Evolutionary conservation across 805 yeast genomes (phyloP), one percentile per base, ranked within the genome.

Genomic region (Blastobotrys terrestris): DNA sequence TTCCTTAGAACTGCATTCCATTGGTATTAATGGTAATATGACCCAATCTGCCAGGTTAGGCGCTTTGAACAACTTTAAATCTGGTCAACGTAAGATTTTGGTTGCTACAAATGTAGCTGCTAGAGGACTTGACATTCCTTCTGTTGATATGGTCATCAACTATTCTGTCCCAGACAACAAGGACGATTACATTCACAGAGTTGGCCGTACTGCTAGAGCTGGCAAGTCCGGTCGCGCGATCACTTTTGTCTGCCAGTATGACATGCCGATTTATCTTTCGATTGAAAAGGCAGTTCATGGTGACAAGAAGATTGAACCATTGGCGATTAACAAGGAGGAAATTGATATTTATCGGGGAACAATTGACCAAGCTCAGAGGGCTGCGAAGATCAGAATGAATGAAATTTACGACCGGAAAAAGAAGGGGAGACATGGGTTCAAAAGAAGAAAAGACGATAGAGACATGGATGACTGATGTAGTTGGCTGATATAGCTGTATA

Each of bases 161-260:
- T 94, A 80, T 64, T 98, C 94, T 64, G 80, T 94, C 20, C 99
- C 99, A 3, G 90, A 94, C 0, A 97, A 94, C 64, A 87, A 98
- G 2, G 97, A 94, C 64, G 97, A 94, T 58, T 94, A 88, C 63
- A 90, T 94, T 51, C 99, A 94, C 71, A 77, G 99, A 68, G 96
- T 92, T 8, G 99, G 99, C 73, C 87, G 99, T 80, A 92, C 99
- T 11, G 99, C 98, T 7, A 86, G 99, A 78, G 98, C 98, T 2
- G 98, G 98, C 1, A 77, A n/a, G 61, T 72, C 76, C 46, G 99
- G 99, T 71, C 87, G 81, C 58, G 80, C 96, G 2, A 75, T 94
- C 1, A 80, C 94, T 14, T 77, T 94, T 54, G 85, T 94, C 1
- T 91, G 98, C 0, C 99, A 94, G 68, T 94, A 94, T 67, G 99